Conservation (phyloP, 208 protist genomes). For the Balamuthia mandrillaris region DNA sequence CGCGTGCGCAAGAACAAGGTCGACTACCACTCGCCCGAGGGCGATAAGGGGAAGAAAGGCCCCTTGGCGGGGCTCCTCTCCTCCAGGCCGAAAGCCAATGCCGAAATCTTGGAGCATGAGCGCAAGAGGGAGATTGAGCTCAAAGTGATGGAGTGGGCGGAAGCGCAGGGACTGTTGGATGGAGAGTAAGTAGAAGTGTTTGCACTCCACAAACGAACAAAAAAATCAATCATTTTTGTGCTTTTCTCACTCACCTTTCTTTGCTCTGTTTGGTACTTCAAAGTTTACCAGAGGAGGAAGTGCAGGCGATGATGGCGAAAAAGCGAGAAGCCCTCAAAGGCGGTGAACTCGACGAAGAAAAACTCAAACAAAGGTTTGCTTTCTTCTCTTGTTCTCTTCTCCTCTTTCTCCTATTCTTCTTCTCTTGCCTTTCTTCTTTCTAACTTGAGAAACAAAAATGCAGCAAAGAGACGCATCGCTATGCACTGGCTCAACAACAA, state of each 20-base stretch:
- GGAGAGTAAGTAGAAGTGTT: not conserved
- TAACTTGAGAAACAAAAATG: not conserved
- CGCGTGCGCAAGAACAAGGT: not conserved
- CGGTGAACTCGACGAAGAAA: not conserved
- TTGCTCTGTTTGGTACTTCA: too few species aligned
- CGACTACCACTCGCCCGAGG: not conserved
- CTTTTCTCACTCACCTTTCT: too few species aligned
- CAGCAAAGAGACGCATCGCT: conserved; percentile 39
- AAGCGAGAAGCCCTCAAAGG: not conserved
- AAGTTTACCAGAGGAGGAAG: conserved; percentile 27
- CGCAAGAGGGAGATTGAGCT: conserved; percentile 63
- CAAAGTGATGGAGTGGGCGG: conserved; percentile 42
- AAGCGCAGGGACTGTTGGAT: conserved; percentile 35
- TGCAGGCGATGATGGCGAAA: conserved; percentile 13
- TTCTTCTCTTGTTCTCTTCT: too few species aligned
- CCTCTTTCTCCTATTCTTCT: too few species aligned
- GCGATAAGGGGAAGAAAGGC: not conserved
- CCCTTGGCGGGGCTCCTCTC: too few species aligned
- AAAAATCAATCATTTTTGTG: too few species aligned
- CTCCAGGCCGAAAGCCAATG: conserved; percentile 50
- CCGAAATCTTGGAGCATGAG: conserved; percentile 66
- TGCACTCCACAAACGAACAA: too few species aligned
- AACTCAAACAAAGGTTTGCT: not conserved
- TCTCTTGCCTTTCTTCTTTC: too few species aligned
- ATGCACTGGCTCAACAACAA: conserved; percentile 8